phyloP scores from a whole-genome alignment of 2,329 filamentous ascomycete genomes.

The Hyphodiscus sp. region DNA sequence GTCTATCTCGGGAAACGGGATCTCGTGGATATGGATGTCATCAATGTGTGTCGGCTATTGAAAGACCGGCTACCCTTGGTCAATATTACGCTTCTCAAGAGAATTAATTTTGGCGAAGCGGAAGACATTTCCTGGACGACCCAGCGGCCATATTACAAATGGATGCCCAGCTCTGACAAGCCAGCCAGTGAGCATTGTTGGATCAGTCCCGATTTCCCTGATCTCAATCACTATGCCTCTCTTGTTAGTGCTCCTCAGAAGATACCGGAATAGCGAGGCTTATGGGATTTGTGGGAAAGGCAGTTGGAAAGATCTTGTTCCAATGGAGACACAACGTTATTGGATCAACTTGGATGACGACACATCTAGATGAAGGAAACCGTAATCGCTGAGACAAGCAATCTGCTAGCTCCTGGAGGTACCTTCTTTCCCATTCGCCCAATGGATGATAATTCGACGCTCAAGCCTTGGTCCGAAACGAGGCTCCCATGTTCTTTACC shows the following conservation, averaged over 20 bases:
- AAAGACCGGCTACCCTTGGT: conserved; percentile 9
- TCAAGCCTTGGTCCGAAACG: too few relatives aligned
- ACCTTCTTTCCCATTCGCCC: too few relatives aligned
- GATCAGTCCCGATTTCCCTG: not conserved
- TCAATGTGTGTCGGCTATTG: conserved; percentile 12
- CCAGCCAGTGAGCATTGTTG: not conserved
- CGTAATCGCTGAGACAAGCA: too few relatives aligned
- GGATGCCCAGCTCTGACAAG: not conserved
- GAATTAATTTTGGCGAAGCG: conserved; percentile 11
- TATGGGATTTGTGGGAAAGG: too few relatives aligned
- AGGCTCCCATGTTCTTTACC: too few relatives aligned
- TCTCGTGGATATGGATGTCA: conserved; percentile 16
- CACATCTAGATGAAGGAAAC: too few relatives aligned
- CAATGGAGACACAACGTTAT: too few relatives aligned
- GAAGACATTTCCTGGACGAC: conserved; percentile 18
- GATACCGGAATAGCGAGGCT: conserved; percentile 4
- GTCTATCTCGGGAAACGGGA: conserved; percentile 7
- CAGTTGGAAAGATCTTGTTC: too few relatives aligned
- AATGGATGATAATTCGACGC: too few relatives aligned
- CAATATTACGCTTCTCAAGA: conserved; percentile 9
- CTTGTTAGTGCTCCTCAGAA: conserved; percentile 10
- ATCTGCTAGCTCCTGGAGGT: too few relatives aligned
- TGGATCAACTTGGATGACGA: too few relatives aligned
- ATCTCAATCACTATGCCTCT: conserved; percentile 2
- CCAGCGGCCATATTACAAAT: conserved; percentile 11